These are phyloP conservation scores for Flammula alnicola DNA, from an alignment of 1,284 basidiomycete genomes.

Conservation along the genomic window DNA sequence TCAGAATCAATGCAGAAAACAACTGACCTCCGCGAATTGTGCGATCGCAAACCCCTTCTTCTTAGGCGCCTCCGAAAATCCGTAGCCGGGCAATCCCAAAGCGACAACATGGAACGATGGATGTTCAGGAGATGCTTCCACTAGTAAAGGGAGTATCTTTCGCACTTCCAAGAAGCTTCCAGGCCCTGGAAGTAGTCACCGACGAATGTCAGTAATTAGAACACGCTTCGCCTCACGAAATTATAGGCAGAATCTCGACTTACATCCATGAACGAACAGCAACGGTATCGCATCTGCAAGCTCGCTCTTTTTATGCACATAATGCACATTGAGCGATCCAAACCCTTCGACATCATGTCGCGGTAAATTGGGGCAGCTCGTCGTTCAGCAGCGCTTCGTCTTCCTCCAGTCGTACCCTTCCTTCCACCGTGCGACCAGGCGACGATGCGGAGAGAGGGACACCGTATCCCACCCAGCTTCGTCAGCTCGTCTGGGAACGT, in stretches of 20 bases:
- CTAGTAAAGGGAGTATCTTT: constrained; percentile 58
- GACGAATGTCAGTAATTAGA: not conserved
- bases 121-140: constrained; percentile 40
- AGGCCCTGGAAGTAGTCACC: constrained; percentile 49
- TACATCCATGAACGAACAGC: constrained; percentile 52
- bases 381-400: constrained; percentile 48
- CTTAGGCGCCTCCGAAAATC: constrained; percentile 52
- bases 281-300: constrained; percentile 50
- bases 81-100: constrained; percentile 55
- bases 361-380: constrained; percentile 54
- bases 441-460: constrained; percentile 46
- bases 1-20: not conserved
- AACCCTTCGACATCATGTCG: constrained; percentile 49
- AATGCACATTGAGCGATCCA: constrained; percentile 51
- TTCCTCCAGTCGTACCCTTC: constrained; percentile 53
- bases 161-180: constrained; percentile 61
- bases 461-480: constrained; percentile 52
- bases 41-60: constrained; percentile 33
- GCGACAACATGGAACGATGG: constrained; percentile 66
- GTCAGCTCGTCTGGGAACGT: constrained; percentile 53
- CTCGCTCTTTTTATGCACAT: constrained; percentile 51
- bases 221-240: not conserved
- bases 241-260: constrained; percentile 4
- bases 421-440: constrained; percentile 49
- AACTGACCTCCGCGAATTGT: constrained; percentile 6